phyloP scores from a whole-genome alignment of 768 basidiomycete species.

The Heimioporus sp. region DNA sequence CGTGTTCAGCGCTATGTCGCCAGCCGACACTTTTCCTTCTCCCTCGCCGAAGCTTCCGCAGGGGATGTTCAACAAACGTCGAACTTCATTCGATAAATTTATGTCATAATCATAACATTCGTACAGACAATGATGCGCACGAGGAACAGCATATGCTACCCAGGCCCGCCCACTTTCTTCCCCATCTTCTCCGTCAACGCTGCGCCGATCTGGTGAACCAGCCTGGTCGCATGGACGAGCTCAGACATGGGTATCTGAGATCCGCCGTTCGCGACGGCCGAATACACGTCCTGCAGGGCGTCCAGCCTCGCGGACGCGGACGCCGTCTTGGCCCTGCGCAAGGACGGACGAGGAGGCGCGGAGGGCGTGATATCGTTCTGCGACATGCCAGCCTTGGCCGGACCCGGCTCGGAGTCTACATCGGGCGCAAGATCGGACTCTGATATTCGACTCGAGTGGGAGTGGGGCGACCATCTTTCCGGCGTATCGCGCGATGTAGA shows the following conservation, averaged over 20 bases:
- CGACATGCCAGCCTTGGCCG: conserved; percentile 5
- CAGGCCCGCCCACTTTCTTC: conserved; percentile 26
- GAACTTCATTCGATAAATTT: neutral
- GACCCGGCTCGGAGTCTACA: neutral
- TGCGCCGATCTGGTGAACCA: conserved; percentile 47
- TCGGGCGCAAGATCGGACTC: neutral
- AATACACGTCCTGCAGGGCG: conserved; percentile 43
- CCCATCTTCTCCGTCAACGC: conserved; percentile 46
- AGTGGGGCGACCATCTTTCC: neutral
- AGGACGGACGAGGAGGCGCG: conserved; percentile 11
- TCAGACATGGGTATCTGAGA: conserved; percentile 52
- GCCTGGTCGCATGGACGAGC: conserved; percentile 42
- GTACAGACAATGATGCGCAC: no score
- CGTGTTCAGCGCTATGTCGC: no score
- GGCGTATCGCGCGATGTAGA: conserved; percentile 11
- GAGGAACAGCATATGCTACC: no score
- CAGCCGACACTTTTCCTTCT: no score
- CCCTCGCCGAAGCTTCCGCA: no score
- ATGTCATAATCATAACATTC: neutral
- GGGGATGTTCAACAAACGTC: no score
- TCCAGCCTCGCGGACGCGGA: conserved; percentile 43
- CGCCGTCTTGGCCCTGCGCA: conserved; percentile 39
- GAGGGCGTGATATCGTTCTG: conserved; percentile 8
- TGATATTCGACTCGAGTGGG: neutral
- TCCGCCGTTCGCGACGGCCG: conserved; percentile 38